Evolutionary conservation across 139 green algal species (phyloP), one percentile per base, ranked within the genome.

Genomic region (Deuterostichococcus epilithicus): DNA sequence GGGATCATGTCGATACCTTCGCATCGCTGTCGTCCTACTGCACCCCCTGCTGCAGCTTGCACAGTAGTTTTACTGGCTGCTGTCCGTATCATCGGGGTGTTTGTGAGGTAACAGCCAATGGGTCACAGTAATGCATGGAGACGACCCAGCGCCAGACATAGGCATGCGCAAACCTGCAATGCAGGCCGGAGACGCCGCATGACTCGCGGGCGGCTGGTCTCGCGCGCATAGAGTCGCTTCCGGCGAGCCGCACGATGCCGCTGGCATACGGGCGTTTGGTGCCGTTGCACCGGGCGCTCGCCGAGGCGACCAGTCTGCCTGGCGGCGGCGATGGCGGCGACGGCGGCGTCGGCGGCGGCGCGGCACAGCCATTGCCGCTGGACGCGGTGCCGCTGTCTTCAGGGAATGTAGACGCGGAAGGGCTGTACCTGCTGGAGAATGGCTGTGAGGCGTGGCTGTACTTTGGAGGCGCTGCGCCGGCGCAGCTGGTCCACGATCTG

Each of bases 391-490:
- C 60, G 77, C 71, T 90, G 35, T 82, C 80, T 36, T 83, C 81
- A 30, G 88, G 91, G 79, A 73, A 84, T 72, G 79, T 97, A 15
- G 81, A 92, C 32, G 35, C 76, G 0, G 84, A 89, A 2, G 90
- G 93, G 23, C 70, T 97, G 30, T 97, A 88, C 83, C 81, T 97
- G 67, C 78, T 95, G 68, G 92, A 97, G 83, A 96, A 96, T 68
- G 93, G 93, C 67, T 72, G 76, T 3, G 83, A 92, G 37, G 84
- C 82, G 8, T 75, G 82, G 52, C 60, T 91, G 26, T 81, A 81
- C 37, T 75, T 89, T 52, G 86, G 76, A 32, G 69, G 44, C 26
- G 42, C 70, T 0, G 86, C 79, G 37, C 65, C 78, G 10, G 37
- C 80, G 13, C 71, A 77, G 32, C 47, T 86, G 20, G 30, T 80